These are phyloP conservation scores for Colletotrichum truncatum DNA, from an alignment of 2,329 filamentous ascomycete genomes.

Conservation along the genomic window DNA sequence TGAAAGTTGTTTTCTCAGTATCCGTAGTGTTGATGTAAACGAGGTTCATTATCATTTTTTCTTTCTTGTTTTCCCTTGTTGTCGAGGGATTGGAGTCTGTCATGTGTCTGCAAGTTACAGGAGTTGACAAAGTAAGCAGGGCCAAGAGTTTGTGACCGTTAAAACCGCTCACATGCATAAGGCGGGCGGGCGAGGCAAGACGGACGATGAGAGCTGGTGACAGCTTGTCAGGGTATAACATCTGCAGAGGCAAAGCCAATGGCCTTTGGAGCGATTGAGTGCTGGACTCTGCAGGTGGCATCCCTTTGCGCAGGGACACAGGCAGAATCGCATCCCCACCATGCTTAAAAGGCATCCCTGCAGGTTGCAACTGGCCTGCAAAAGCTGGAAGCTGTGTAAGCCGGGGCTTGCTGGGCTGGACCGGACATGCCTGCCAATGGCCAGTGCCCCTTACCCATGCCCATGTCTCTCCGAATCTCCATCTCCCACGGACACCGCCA, in stretches of 20 bases:
- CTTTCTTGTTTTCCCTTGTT: background rate
- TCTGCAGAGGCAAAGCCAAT: background rate
- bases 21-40: background rate
- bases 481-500: constrained; percentile 29
- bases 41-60: background rate
- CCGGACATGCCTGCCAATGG: constrained; percentile 11
- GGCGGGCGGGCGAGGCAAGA: background rate
- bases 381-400: too few relatives aligned
- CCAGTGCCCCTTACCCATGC: background rate
- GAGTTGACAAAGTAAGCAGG: background rate
- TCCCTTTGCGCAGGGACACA: constrained; percentile 13
- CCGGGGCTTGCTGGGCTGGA: too few relatives aligned
- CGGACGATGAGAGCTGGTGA: constrained; percentile 4
- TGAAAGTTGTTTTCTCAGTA: too few relatives aligned
- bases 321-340: constrained; percentile 25
- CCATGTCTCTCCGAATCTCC: constrained; percentile 6
- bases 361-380: constrained; percentile 2
- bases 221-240: background rate
- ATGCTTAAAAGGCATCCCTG: constrained; percentile 30
- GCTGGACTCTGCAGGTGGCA: too few relatives aligned
- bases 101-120: background rate
- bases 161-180: background rate
- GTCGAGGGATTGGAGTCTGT: background rate
- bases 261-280: background rate
- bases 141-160: constrained; percentile 11